Base-by-base conservation (phyloP, 2,329 filamentous ascomycete genomes). In the Diaporthe sp. region DNA sequence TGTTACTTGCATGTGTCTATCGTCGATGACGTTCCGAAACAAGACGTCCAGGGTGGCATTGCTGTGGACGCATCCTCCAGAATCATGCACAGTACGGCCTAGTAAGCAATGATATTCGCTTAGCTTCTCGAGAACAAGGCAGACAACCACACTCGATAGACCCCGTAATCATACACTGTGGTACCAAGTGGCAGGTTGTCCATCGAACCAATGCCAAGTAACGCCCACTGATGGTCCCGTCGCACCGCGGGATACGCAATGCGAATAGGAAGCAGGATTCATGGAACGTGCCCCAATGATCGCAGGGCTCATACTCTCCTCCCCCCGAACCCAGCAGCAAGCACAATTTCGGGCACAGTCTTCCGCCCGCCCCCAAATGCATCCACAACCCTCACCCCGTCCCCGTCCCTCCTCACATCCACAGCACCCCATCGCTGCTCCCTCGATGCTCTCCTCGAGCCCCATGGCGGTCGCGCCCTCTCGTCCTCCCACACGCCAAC, bases 391-490 rank as follows among this genome's bases (percentile, higher is more conserved):
- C 81, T 82, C 9, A 84, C 83, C 3, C 81, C 81, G 13, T 80
- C 81, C 3, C 76, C 76, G 9, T 80, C 78, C 28, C 67, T 71
- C 60, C 71, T 37, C 15, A 89, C 80, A 39, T 87, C 85, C 10
- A 92, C 85, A 3, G 85, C 85, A 0, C 83, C 85, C 90, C 90
- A 92, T 57, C 87, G 84, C 84, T 90, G 87, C 81, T 92, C 90
- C 71, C 90, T 83, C 37, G 76, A 79, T 4, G 82, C 83, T 75
- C 82, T 84, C 28, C 58, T 79, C 68, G n/a, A n/a, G 78, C 28
- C 75, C n/a, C 31, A 31, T 42, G 39, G 39, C 25, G 25, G 76
- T 61, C 74, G 72, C 49, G 74, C 75, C 72, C 63, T 57, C 61
- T 77, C 76, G 22, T 34, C 71, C 78, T 83, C 81, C 87, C 87